These are phyloP conservation scores for Panicum hallii DNA, from an alignment of 202 grass and related monocot genomes.

Conservation along the genomic window DNA sequence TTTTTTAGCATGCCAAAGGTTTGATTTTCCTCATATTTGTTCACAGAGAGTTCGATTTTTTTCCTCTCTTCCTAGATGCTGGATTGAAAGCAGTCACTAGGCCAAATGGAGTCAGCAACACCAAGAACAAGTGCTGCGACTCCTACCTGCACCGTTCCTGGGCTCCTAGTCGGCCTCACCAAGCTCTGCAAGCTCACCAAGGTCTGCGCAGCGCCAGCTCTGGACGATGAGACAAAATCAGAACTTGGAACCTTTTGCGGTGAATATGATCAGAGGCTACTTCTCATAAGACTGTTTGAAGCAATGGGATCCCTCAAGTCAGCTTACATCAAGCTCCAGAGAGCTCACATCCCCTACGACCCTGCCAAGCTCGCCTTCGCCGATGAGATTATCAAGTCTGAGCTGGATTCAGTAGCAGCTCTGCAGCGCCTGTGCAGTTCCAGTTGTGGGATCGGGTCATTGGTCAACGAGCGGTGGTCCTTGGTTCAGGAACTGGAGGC, in stretches of 20 bases:
- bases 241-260: neutral
- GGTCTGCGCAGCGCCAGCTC: slow-evolving; percentile 14
- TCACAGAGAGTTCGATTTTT: neutral
- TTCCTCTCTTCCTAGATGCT: neutral
- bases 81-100: neutral
- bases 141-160: slow-evolving; percentile 10
- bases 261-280: neutral
- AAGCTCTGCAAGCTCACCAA: slow-evolving; percentile 42
- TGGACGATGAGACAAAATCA: neutral
- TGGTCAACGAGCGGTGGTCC: slow-evolving; percentile 12
- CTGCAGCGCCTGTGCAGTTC: slow-evolving; percentile 6
- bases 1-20: neutral
- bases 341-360: slow-evolving; percentile 18
- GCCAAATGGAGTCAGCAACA: slow-evolving; percentile 19
- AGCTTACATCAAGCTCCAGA: slow-evolving; percentile 41
- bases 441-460: neutral
- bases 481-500: slow-evolving; percentile 33
- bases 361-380: slow-evolving; percentile 23
- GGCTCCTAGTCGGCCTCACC: slow-evolving; percentile 13
- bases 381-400: slow-evolving; percentile 24
- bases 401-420: slow-evolving; percentile 1
- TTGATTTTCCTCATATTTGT: neutral
- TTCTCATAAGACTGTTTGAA: neutral
- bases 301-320: slow-evolving; percentile 9
- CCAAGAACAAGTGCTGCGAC: neutral